Evolutionary conservation across 129 eudicot genomes (phyloP).

Genomic region (Tagetes erecta): DNA sequence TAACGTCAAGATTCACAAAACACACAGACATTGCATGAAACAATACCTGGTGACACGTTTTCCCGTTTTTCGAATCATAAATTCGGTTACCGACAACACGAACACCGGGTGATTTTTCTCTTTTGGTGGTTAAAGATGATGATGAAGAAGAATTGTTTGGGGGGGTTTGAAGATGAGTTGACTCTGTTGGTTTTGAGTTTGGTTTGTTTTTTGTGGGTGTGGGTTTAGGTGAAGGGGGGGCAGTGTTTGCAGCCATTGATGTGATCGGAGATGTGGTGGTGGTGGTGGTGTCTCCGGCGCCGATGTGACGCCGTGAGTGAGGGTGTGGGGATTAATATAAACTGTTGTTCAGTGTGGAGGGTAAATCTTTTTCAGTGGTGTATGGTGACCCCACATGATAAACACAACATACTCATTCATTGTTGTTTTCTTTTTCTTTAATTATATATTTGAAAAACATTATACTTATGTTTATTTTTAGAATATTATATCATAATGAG

Average conservation of each 20-base stretch:
- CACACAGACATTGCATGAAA: conserved; percentile 34
- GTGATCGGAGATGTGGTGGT: not conserved
- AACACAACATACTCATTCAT: conserved; percentile 8
- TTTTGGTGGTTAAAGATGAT: conserved; percentile 25
- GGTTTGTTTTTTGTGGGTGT: conserved; percentile 3
- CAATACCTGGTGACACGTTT: conserved; percentile 57
- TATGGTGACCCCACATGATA: conserved; percentile 26
- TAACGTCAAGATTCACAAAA: conserved; percentile 1
- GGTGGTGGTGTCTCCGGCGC: conserved; percentile 17
- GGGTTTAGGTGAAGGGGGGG: conserved; percentile 20
- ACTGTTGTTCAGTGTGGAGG: not conserved
- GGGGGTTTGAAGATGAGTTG: conserved; percentile 30
- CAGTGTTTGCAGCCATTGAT: conserved; percentile 30
- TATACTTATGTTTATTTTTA: no score
- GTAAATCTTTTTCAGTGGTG: conserved; percentile 19
- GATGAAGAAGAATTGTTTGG: not conserved
- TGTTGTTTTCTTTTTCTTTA: not conserved
- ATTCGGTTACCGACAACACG: conserved; percentile 48
- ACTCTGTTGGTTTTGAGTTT: conserved; percentile 17
- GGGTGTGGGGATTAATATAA: not conserved
- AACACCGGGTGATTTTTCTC: conserved; percentile 46
- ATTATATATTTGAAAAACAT: not conserved
- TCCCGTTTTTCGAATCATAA: conserved; percentile 58
- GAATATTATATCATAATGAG: not conserved
- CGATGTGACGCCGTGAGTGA: conserved; percentile 25